A percentile compares a stretch with the other conserved stretches of the same genome.
Evolutionary conservation across 2,329 filamentous ascomycete genomes (phyloP).

Genomic region (Colletotrichum endophyticum): DNA sequence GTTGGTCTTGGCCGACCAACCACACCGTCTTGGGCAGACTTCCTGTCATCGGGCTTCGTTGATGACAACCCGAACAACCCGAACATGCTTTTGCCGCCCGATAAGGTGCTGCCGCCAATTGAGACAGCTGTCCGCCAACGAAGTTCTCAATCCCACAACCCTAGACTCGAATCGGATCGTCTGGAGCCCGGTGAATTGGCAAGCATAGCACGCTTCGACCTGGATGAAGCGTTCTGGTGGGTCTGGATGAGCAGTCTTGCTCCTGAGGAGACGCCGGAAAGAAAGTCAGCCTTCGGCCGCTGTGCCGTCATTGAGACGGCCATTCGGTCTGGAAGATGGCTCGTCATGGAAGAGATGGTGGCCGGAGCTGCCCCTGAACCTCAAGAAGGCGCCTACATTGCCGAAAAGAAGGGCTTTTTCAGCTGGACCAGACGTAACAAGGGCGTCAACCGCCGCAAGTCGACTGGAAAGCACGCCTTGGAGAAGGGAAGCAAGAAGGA

Average conservation of each 20-base stretch:
- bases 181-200: constrained; percentile 93
- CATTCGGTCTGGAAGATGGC: constrained; percentile 83
- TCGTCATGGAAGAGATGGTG: constrained; percentile 95
- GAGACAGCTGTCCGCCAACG: constrained; percentile 73
- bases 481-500: constrained; percentile 48
- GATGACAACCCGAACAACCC: constrained; percentile 72
- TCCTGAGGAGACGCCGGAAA: constrained; percentile 81
- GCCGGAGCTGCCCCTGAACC: constrained; percentile 89
- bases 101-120: constrained; percentile 89
- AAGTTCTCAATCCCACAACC: constrained; percentile 85
- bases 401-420: constrained; percentile 94
- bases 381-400: constrained; percentile 85
- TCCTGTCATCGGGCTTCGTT: constrained; percentile 89
- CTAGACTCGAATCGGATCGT: constrained; percentile 71
- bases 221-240: constrained; percentile 99
- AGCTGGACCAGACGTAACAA: constrained; percentile 79
- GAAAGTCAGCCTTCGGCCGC: constrained; percentile 92
- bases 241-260: constrained; percentile 98
- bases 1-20: constrained; percentile 79
- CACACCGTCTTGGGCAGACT: constrained; percentile 98
- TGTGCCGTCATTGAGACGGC: constrained; percentile 91
- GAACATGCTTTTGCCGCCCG: constrained; percentile 83
- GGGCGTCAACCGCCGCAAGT: constrained; percentile 70
- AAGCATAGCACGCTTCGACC: constrained; percentile 82
- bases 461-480: constrained; percentile 66